Percentiles rank a stretch among this genome's conserved stretches.
Evolutionary conservation across 306 rosid genomes (phyloP).

Genomic region (Pyrus bretschneideri): DNA sequence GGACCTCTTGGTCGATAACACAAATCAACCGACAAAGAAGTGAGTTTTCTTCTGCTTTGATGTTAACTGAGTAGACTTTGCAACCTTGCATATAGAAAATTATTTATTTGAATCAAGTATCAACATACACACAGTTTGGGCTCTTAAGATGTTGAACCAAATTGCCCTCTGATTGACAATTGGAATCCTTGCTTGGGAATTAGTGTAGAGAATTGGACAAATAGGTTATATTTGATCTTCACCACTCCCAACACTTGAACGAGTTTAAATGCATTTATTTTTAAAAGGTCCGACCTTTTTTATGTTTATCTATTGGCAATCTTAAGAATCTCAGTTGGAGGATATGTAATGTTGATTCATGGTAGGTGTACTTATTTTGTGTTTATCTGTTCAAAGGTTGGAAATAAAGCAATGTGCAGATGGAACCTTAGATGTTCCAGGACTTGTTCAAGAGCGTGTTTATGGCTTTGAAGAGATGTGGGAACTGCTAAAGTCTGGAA

Average conservation of each 20-base stretch:
- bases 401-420: constrained; percentile 94
- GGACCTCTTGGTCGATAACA: constrained; percentile 79
- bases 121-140: background rate
- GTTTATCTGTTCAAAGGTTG: constrained; percentile 44
- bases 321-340: background rate
- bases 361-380: background rate
- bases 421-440: constrained; percentile 95
- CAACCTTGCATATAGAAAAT: background rate
- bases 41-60: constrained; percentile 32
- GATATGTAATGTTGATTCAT: background rate
- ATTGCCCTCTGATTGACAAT: background rate
- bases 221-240: background rate
- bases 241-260: background rate
- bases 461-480: constrained; percentile 65
- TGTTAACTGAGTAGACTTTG: background rate
- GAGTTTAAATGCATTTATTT: background rate
- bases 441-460: constrained; percentile 76
- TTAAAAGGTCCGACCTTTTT: background rate
- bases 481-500: constrained; percentile 81
- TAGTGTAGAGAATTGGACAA: background rate
- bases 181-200: background rate
- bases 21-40: constrained; percentile 72
- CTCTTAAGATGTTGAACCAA: background rate
- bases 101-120: background rate
- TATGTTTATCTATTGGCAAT: background rate